These are phyloP conservation scores for Craspedostauros australis DNA, from an alignment of 108 stramenopile genomes.

Conservation along the genomic window DNA sequence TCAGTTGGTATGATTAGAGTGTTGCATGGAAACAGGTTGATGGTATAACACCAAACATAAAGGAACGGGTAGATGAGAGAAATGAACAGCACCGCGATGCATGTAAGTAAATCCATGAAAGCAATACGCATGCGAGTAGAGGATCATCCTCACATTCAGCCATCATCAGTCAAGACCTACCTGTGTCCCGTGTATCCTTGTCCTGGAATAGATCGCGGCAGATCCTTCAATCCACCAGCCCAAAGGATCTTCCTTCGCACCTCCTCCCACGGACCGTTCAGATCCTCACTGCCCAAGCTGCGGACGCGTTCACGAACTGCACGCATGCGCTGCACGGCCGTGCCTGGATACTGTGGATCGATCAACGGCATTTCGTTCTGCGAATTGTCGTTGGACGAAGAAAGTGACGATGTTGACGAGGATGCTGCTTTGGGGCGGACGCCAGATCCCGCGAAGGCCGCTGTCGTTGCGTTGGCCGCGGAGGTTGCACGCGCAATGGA, in stretches of 20 bases:
- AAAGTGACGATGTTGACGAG: not conserved
- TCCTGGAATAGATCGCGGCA: slow-evolving; percentile 66
- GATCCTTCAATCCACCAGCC: slow-evolving; percentile 84
- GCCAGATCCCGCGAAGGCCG: slow-evolving; percentile 12
- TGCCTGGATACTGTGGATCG: slow-evolving; percentile 78
- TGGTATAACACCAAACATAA: too few species aligned
- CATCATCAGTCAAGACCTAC: too few species aligned
- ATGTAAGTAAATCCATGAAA: too few species aligned
- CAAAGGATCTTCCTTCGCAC: slow-evolving; percentile 78
- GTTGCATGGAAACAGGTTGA: too few species aligned
- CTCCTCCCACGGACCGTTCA: slow-evolving; percentile 65
- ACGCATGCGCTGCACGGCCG: slow-evolving; percentile 61
- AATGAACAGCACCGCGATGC: too few species aligned
- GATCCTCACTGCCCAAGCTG: slow-evolving; percentile 30
- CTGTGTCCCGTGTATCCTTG: slow-evolving; percentile 90
- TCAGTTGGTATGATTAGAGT: too few species aligned
- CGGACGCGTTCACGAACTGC: slow-evolving; percentile 59
- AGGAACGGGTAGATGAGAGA: too few species aligned
- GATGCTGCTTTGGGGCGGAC: not conserved
- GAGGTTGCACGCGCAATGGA: not conserved
- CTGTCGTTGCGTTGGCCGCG: not conserved
- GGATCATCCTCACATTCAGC: too few species aligned
- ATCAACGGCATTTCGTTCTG: slow-evolving; percentile 4
- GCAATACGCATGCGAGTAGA: too few species aligned
- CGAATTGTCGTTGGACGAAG: not conserved